Evolutionary conservation across 176 grass and related monocot species (phyloP).

Genomic region (Hsuehochloa calcarea): DNA sequence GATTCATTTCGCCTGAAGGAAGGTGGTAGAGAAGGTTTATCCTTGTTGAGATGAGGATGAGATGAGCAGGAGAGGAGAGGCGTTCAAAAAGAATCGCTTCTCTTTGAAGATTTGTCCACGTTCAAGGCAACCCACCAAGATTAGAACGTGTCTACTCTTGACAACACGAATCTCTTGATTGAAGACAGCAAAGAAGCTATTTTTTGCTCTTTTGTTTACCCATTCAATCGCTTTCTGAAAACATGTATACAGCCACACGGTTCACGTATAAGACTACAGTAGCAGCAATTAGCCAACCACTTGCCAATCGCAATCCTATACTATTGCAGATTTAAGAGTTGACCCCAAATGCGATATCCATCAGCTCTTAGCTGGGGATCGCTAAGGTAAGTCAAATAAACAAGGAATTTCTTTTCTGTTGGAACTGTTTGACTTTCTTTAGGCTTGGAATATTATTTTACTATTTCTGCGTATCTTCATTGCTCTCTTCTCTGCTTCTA

Average conservation of each 20-base stretch:
- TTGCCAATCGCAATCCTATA: neutral
- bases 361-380: neutral
- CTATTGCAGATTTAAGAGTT: neutral
- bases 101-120: neutral
- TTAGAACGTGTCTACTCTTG: neutral
- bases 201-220: neutral
- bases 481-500: neutral
- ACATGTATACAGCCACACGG: neutral
- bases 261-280: neutral
- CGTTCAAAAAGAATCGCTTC: neutral
- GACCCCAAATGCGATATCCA: neutral
- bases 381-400: neutral
- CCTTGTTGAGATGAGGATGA: neutral
- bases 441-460: neutral
- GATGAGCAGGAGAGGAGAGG: neutral
- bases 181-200: neutral
- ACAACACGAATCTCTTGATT: neutral
- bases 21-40: neutral
- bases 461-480: neutral
- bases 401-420: neutral
- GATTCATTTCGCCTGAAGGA: neutral
- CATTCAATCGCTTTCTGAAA: neutral
- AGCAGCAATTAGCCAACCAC: neutral
- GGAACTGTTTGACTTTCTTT: neutral
- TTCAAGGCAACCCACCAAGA: neutral